Conservation (phyloP, 2,329 filamentous ascomycete genomes). For the Gyromitra esculenta region DNA sequence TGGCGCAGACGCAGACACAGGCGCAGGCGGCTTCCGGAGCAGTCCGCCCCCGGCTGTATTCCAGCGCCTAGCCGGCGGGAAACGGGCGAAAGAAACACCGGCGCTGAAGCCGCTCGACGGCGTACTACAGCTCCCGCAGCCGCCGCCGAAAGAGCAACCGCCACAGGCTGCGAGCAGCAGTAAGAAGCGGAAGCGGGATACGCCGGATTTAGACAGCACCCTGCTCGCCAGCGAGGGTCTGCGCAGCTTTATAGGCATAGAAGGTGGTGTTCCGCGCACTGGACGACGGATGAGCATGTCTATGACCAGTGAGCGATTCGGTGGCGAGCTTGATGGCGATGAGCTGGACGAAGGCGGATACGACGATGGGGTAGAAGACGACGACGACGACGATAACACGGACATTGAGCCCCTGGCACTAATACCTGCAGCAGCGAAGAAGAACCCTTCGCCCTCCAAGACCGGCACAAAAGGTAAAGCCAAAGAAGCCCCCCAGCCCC, state of each 20-base stretch:
- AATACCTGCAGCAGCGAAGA: neutral
- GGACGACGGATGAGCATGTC: conserved; percentile 23
- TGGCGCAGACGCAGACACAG: neutral
- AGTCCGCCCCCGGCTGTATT: conserved; percentile 37
- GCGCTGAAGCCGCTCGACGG: neutral
- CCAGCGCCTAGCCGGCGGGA: neutral
- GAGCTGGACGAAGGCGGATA: neutral
- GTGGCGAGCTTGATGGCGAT: conserved; percentile 30
- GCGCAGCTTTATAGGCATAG: conserved; percentile 17
- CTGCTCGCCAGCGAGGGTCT: conserved; percentile 23
- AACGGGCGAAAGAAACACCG: conserved; percentile 10
- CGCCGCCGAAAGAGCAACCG: neutral
- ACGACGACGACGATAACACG: neutral
- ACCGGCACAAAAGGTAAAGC: conserved; percentile 16
- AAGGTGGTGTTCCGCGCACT: neutral
- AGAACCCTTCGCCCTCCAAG: neutral
- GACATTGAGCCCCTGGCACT: neutral
- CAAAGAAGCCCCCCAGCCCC: neutral
- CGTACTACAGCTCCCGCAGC: neutral
- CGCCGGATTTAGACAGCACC: conserved; percentile 15
- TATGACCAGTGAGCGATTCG: conserved; percentile 37
- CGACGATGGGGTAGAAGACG: neutral
- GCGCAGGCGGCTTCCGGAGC: conserved; percentile 8
- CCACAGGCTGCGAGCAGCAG: neutral
- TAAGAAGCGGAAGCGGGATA: conserved; percentile 23